These are phyloP conservation scores for Malus asiatica DNA, from an alignment of 306 rosid species.

Conservation along the genomic window DNA sequence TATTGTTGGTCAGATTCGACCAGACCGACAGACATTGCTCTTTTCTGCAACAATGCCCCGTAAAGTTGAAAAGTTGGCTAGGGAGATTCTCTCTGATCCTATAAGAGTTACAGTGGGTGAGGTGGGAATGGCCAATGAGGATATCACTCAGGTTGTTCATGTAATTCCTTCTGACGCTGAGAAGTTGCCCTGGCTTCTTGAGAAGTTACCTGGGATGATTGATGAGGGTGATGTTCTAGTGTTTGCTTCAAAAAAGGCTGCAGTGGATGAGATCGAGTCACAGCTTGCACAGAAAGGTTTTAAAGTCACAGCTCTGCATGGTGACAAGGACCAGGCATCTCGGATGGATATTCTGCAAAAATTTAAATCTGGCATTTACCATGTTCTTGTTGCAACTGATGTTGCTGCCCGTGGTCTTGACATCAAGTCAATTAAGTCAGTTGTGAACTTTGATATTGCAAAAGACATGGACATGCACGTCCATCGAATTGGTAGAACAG, in stretches of 20 bases:
- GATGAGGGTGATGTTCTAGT: constrained; percentile 90
- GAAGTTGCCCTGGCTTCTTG: constrained; percentile 85
- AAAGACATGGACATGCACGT: constrained; percentile 99
- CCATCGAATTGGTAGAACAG: constrained; percentile 98
- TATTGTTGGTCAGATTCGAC: constrained; percentile 95
- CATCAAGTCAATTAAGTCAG: constrained; percentile 92
- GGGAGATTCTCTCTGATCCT: constrained; percentile 89
- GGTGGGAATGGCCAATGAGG: constrained; percentile 98
- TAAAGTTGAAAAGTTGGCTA: constrained; percentile 88
- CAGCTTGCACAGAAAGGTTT: constrained; percentile 59
- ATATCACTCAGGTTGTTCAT: constrained; percentile 90
- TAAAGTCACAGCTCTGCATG: constrained; percentile 91
- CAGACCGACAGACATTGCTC: constrained; percentile 91
- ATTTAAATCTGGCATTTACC: constrained; percentile 82
- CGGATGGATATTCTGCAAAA: constrained; percentile 89
- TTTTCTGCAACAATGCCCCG: constrained; percentile 97
- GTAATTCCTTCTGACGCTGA: constrained; percentile 84
- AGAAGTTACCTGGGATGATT: constrained; percentile 73
- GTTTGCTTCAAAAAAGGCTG: constrained; percentile 89
- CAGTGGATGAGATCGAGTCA: constrained; percentile 88
- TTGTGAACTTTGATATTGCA: constrained; percentile 93
- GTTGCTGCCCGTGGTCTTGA: constrained; percentile 99
- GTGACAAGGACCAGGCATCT: constrained; percentile 97
- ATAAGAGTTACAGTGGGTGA: constrained; percentile 90
- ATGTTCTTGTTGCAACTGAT: constrained; percentile 94